Evolutionary conservation across 805 yeast genomes (phyloP).

Genomic region (Candida schatavii): DNA sequence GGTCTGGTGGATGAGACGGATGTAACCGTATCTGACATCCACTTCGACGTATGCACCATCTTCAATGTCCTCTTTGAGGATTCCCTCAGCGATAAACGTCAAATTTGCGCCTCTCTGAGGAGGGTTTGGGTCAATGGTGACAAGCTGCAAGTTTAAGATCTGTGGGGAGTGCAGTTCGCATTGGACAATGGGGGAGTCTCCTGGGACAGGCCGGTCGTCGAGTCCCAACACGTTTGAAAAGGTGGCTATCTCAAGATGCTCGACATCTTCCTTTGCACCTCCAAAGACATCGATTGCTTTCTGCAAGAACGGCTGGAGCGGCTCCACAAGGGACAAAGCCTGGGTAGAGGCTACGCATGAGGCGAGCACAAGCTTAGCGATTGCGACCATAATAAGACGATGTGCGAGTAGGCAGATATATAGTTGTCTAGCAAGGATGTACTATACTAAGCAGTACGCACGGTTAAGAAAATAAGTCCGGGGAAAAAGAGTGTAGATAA

Average conservation of each 20-base stretch:
- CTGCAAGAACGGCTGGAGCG: slow-evolving; percentile 12
- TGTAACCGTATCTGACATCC: slow-evolving; percentile 89
- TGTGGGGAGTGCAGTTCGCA: slow-evolving; percentile 72
- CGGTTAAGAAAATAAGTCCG: too few species aligned
- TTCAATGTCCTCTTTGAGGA: slow-evolving; percentile 48
- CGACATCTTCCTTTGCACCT: not conserved
- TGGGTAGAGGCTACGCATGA: slow-evolving; percentile 13
- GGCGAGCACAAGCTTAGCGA: slow-evolving; percentile 6
- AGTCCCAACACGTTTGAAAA: slow-evolving; percentile 28
- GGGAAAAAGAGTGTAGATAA: not conserved
- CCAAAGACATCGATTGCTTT: slow-evolving; percentile 14
- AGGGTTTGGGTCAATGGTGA: slow-evolving; percentile 78
- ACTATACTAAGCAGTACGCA: too few species aligned
- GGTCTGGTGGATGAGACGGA: slow-evolving; percentile 83
- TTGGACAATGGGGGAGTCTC: slow-evolving; percentile 77
- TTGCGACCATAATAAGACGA: not conserved
- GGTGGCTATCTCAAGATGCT: slow-evolving; percentile 7
- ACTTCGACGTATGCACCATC: slow-evolving; percentile 96
- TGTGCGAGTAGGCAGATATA: not conserved
- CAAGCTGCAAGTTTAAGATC: slow-evolving; percentile 55
- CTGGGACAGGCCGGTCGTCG: slow-evolving; percentile 74
- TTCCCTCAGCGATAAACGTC: slow-evolving; percentile 75
- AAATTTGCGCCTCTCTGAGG: slow-evolving; percentile 83
- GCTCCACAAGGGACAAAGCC: slow-evolving; percentile 21
- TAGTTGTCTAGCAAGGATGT: too few species aligned